These are phyloP conservation scores for Pseudopyrenochaeta lycopersici DNA, from an alignment of 2,329 filamentous ascomycete species.

Conservation along the genomic window DNA sequence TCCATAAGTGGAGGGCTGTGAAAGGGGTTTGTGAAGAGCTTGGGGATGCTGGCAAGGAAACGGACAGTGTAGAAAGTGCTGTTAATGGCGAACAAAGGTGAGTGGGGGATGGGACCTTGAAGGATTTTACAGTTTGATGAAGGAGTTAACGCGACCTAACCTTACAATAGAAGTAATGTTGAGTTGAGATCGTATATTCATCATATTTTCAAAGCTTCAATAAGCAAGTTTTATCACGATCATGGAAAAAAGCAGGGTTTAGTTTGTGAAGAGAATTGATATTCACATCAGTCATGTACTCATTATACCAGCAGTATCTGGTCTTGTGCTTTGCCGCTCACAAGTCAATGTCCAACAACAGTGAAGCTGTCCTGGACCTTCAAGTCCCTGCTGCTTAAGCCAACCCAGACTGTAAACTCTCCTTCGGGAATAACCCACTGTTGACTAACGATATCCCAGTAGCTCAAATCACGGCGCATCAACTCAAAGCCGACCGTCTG, in stretches of 20 bases:
- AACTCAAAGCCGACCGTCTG: constrained; percentile 73
- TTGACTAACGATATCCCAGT: constrained; percentile 80
- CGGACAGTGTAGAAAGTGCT: neutral
- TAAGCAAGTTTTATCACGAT: too few species aligned
- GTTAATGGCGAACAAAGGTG: neutral
- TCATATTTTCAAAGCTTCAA: too few species aligned
- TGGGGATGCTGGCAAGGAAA: neutral
- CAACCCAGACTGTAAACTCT: constrained; percentile 40
- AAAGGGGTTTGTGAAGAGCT: neutral
- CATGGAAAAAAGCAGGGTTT: too few species aligned
- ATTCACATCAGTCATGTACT: too few species aligned
- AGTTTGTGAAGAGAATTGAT: too few species aligned
- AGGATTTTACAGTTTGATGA: neutral
- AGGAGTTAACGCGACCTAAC: too few species aligned
- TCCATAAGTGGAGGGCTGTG: constrained; percentile 11
- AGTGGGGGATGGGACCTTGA: neutral
- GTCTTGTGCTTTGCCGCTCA: neutral
- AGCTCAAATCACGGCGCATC: constrained; percentile 82
- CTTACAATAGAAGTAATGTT: too few species aligned
- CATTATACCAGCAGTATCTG: too few species aligned
- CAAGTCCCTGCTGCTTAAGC: constrained; percentile 39
- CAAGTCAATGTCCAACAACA: constrained; percentile 16
- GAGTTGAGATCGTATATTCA: too few species aligned
- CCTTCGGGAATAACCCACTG: constrained; percentile 75
- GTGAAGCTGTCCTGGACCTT: constrained; percentile 28